Base-by-base conservation (phyloP, 2,329 filamentous ascomycete genomes). In the Aureobasidium zeae region DNA sequence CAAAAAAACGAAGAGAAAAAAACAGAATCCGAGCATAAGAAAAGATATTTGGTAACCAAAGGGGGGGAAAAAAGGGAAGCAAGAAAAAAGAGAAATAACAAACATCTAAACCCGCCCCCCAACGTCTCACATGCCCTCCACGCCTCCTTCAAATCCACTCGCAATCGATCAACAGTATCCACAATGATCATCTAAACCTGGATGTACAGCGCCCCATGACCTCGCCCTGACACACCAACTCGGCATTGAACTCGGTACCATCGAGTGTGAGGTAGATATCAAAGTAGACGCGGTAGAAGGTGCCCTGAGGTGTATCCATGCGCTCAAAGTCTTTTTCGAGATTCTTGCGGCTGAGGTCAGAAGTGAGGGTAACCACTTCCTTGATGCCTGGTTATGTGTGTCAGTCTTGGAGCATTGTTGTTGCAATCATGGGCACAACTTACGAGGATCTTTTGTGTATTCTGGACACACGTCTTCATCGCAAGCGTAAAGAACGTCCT, bases 261-360 rank as follows among this genome's bases (percentile, higher is more conserved):
- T 98, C 91, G 12, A 98, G 80, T 0, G 91, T 96, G 52, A 98
- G 77, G 65, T 94, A 93, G 47, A 77, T 76, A 53, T 76, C 73
- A 53, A 77, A 76, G 62, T 76, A 76, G 33, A 77, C 73, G 51
- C 86, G 81, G 71, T 94, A 94, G 65, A 94, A 94, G 3, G 86
- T 93, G 50, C 91, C 91, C 64, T 98, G 89, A 5, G 91, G 88
- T 1, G 91, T 96, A 63, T 96, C 91, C 91, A 96, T 96, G 60
- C 91, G 81, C 68, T 98, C 91, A 58, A 98, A 98, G 64, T 98
- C 91, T 68, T 95, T 96, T 65, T 98, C 91, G 10, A 98, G 80
- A 62, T 96, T 96, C 74, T 96, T 98, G 56, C 89, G 83, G 36
- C 88, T 95, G 46, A 98, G 74, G 62, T 98, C 91, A 2, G 89